Evolutionary conservation across 2,329 filamentous ascomycete genomes (phyloP).

Genomic region (Fusarium pseudograminearum): DNA sequence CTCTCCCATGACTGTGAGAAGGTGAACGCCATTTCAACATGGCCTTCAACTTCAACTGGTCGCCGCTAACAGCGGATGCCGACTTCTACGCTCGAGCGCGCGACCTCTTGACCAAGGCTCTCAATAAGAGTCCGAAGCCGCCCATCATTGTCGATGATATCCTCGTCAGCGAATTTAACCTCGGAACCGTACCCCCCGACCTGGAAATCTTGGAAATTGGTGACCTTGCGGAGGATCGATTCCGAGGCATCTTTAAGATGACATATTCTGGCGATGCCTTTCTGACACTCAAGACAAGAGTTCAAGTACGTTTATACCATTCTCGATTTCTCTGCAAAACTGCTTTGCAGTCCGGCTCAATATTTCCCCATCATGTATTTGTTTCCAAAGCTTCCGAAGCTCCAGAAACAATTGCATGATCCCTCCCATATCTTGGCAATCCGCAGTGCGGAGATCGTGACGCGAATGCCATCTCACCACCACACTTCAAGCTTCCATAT

Average conservation of each 20-base stretch:
- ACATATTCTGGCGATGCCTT: constrained; percentile 96
- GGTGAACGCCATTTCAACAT: constrained; percentile 70
- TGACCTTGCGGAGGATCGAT: constrained; percentile 95
- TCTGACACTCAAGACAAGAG: constrained; percentile 92
- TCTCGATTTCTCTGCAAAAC: constrained; percentile 8
- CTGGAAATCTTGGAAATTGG: constrained; percentile 98
- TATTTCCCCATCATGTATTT: constrained; percentile 4
- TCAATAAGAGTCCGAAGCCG: constrained; percentile 98
- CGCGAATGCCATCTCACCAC: constrained; percentile 7
- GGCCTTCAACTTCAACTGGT: constrained; percentile 99
- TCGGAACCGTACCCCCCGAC: constrained; percentile 93
- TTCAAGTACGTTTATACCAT: constrained; percentile 74
- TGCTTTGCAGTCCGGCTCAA: constrained; percentile 2
- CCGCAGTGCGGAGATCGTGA: constrained; percentile 7
- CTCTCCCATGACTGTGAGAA: constrained; percentile 52
- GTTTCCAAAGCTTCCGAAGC: constrained; percentile 9
- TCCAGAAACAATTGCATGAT: constrained; percentile 3
- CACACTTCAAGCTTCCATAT: constrained; percentile 13
- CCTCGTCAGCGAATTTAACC: constrained; percentile 95
- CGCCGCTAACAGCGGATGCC: constrained; percentile 95
- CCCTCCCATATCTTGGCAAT: neutral
- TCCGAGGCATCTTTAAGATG: constrained; percentile 99
- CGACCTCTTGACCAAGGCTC: constrained; percentile 91
- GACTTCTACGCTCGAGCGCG: constrained; percentile 89
- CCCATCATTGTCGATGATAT: constrained; percentile 99